Base-by-base conservation (phyloP, 805 yeast species). In the Pichia kluyveri region DNA sequence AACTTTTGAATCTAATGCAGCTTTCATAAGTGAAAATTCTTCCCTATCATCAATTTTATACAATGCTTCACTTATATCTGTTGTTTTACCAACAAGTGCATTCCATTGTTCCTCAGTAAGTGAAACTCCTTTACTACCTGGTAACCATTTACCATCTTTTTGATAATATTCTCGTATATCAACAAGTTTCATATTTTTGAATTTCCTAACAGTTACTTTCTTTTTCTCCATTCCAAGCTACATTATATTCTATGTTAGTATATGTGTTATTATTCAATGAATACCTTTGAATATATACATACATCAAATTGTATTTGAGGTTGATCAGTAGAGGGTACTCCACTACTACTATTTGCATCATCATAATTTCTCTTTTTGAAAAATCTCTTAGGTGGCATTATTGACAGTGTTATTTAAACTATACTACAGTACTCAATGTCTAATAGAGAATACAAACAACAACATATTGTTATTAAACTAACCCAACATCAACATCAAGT, bases 141-240 rank as follows among this genome's bases (percentile, higher is more conserved):
- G 98, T 51, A 73, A 73, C 68, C 74, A 71, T 51, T 80, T 82
- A 10, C 69, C 67, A 4, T 70, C 63, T n/a, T 71, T 68, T 44
- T 80, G 77, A 63, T 87, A 90, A 67, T 71, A 88, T 61, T 90
- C 96, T 50, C 98, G 75, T 46, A 90, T 85, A 58, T 90, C 96
- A 14, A 91, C 79, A 54, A 89, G 67, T 34, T 76, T 76, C 48
- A 69, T 68, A 45, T 81, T 80, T 47, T 84, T 81, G 70, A 79
- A 90, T 54, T 75, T 76, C 49, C 88, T 73, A 17, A 91, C 88
- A 0, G 86, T 77, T 32, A 86, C 83, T 47, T 80, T 76, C 48
- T 80, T 76, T 60, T 87, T 88, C 57, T 73, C 80, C 6, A 44
- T 54, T 9, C 63, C 65, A 10, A 63, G 40, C 46, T 46, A 27